Base-by-base conservation (phyloP, 1,139 yeast genomes). In the Saccharomyces hybrid region DNA sequence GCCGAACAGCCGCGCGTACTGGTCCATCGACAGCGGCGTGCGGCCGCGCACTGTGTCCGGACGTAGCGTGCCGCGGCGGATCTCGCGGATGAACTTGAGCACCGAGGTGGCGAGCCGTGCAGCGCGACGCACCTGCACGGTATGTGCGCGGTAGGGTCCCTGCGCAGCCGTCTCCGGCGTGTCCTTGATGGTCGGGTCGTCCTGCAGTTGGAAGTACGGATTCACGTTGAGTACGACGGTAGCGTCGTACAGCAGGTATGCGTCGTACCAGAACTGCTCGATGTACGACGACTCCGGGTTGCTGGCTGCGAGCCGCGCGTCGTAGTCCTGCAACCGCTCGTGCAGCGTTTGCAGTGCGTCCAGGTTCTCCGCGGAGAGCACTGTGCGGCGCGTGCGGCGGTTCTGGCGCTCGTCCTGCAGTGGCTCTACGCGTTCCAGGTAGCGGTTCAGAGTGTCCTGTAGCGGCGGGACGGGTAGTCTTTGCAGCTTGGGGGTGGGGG, bases 181-280 rank as follows among this genome's bases (percentile, higher is more conserved):
- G 49, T 82, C 76, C 62, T 83, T 85, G 57, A 83, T 76, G 57
- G 91, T 87, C 0, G 96, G 95, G 63, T 88, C 96, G 66, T 88
- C 96, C 68, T 88, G 96, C 57, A 88, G 77, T 58, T 88, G 76
- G 69, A 88, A 88, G 66, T 87, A 88, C 0, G 96, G 96, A 65
- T 88, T 88, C 64, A 88, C 77, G 70, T 88, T 88, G 58, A 88
- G 77, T 38, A 88, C 96, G 53, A 88, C 96, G 0, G 89, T 95
- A 27, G 88, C 85, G 70, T 88, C 96, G 68, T 86, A 86, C 70
- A 84, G 86, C 61, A 88, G 76, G 70, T 88, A 88, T 2, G 95
- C 81, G 66, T 88, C 96, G 70, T 82, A 88, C 96, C 96, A 88
- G 68, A 88, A 88, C 68, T 88, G 95, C 70, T 88, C 96, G 60